phyloP scores from a whole-genome alignment of 2,329 filamentous ascomycete species.

The Curvularia spicifera region DNA sequence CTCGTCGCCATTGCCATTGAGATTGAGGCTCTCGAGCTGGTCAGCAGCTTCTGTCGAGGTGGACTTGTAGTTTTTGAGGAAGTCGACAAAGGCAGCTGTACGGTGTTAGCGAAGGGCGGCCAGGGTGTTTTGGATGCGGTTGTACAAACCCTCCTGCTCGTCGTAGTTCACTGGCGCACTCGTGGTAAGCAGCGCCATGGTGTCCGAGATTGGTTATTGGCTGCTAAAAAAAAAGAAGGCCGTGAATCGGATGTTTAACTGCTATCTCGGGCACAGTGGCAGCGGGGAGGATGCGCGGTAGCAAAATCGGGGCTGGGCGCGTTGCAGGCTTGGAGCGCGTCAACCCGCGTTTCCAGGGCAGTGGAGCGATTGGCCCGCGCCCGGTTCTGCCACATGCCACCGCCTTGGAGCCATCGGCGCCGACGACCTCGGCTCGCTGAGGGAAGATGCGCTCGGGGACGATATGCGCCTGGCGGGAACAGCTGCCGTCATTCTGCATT shows the following conservation, averaged over 20 bases:
- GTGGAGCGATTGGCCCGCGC: slow-evolving; percentile 28
- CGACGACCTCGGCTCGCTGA: slow-evolving; percentile 42
- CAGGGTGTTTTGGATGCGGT: slow-evolving; percentile 17
- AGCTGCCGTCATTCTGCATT: slow-evolving; percentile 11
- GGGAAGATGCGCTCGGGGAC: slow-evolving; percentile 11
- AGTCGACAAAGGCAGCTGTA: slow-evolving; percentile 81
- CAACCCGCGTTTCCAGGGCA: slow-evolving; percentile 32
- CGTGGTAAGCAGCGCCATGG: slow-evolving; percentile 87
- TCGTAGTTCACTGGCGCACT: slow-evolving; percentile 84
- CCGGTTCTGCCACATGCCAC: slow-evolving; percentile 27
- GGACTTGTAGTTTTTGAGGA: slow-evolving; percentile 89
- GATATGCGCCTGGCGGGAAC: slow-evolving; percentile 2
- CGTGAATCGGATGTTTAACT: slow-evolving; percentile 11
- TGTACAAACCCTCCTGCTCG: slow-evolving; percentile 75
- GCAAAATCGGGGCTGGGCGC: slow-evolving; percentile 38
- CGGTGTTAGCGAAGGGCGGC: slow-evolving; percentile 44
- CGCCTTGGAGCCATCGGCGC: slow-evolving; percentile 29
- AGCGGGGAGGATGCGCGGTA: slow-evolving; percentile 29
- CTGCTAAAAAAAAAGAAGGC: slow-evolving; percentile 12
- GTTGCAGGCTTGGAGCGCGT: slow-evolving; percentile 34
- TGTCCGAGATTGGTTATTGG: slow-evolving; percentile 20
- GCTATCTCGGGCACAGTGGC: slow-evolving; percentile 13
- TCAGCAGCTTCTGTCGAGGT: slow-evolving; percentile 73
- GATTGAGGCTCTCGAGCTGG: slow-evolving; percentile 81
- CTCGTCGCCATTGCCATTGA: slow-evolving; percentile 84